Conservation (phyloP, 169 alveolate genomes). For the Plasmodium sp. region DNA sequence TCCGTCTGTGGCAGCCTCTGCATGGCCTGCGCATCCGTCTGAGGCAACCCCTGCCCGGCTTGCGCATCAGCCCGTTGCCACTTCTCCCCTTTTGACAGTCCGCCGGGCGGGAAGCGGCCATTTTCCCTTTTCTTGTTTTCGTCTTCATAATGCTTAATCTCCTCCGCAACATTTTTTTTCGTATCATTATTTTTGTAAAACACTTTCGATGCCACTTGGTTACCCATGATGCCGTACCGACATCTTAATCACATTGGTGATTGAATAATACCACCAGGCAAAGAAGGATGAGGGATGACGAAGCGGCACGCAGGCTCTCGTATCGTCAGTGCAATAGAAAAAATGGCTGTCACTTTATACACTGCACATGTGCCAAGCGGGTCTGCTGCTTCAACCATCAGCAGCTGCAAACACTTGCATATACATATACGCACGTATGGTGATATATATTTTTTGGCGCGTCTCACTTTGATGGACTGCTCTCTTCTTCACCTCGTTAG, state of each 20-base stretch:
- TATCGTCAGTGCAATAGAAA: not conserved
- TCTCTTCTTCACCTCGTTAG: not conserved
- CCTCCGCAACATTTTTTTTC: constrained; percentile 4
- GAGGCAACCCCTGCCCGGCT: not conserved
- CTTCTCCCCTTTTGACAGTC: constrained; percentile 5
- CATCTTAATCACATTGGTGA: not conserved
- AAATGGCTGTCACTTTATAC: not conserved
- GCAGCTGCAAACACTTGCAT: not conserved
- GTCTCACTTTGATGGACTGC: not conserved
- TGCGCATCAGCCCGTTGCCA: not conserved
- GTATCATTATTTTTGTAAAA: constrained; percentile 28
- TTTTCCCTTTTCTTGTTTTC: constrained; percentile 8
- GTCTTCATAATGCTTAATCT: not conserved
- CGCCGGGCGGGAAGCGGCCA: not conserved
- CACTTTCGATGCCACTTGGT: constrained; percentile 4
- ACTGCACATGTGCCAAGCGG: not conserved
- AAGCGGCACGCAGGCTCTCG: not conserved
- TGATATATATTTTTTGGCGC: not conserved
- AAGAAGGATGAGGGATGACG: not conserved
- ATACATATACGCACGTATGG: not conserved
- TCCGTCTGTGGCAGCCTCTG: not conserved
- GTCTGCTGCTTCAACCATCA: not conserved
- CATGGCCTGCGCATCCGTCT: not conserved
- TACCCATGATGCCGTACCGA: constrained; percentile 31
- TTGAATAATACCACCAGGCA: not conserved